Evolutionary conservation across 306 rosid genomes (phyloP).

Genomic region (Trichosanthes cucumerina): DNA sequence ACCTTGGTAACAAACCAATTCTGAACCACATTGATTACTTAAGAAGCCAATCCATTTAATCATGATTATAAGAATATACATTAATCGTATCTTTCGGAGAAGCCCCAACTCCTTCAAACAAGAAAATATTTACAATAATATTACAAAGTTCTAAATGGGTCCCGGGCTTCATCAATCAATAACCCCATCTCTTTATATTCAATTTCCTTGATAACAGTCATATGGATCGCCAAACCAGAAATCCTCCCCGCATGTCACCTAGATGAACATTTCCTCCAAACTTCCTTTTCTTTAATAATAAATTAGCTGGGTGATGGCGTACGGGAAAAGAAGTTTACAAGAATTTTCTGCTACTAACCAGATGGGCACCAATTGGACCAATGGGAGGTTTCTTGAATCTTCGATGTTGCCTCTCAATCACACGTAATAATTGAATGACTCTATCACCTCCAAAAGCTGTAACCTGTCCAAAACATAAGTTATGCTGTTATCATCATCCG

Average conservation of each 20-base stretch:
- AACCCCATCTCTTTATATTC: neutral
- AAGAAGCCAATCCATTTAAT: neutral
- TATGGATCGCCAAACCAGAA: neutral
- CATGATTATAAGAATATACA: neutral
- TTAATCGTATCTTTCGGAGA: neutral
- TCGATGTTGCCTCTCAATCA: conserved; percentile 43
- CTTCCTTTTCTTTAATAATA: neutral
- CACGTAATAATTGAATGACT: conserved; percentile 46
- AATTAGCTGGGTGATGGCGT: neutral
- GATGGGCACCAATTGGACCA: conserved; percentile 86
- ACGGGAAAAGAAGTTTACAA: neutral
- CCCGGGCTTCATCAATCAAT: neutral
- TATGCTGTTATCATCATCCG: neutral
- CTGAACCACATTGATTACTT: neutral
- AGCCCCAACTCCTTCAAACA: neutral
- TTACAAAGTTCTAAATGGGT: neutral
- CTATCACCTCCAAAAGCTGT: conserved; percentile 72
- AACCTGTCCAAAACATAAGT: conserved; percentile 33
- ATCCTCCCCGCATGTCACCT: neutral
- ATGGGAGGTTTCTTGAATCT: conserved; percentile 69
- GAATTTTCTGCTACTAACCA: conserved; percentile 37
- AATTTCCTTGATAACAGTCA: neutral
- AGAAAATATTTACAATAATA: neutral
- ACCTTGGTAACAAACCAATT: neutral
- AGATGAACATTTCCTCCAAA: neutral